Base-by-base conservation (phyloP, 1,139 yeast genomes). In the Pichia sp. region DNA sequence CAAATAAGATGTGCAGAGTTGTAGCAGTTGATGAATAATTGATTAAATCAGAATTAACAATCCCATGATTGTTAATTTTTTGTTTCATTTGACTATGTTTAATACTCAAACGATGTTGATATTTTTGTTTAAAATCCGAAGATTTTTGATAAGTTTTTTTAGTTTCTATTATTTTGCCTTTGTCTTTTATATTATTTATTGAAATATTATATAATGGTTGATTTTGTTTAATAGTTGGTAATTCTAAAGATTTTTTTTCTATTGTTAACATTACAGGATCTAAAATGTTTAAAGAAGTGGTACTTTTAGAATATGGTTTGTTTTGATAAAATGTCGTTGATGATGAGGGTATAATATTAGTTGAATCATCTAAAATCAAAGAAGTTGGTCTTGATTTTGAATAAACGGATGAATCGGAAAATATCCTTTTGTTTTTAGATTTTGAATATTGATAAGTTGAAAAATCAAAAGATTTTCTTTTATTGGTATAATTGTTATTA, bases 391-490 rank as follows among this genome's bases (percentile, higher is more conserved):
- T 46, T 26, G 42, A 26, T 8, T 34, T 43, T 22, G 47, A 34
- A 30, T 37, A 30, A 16, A 46, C 10, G 25, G 49, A 42, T 20
- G 49, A 46, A 26, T 46, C 49, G 4, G 49, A 46, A 5, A 23
- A n/a, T 12, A 40, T 25, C 30, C 49, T 28, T 12, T 35, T 39
- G 8, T 20, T 4, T 16, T 29, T 35, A 5, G 28, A 20, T 26
- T 44, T 44, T 11, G 30, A 24, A 8, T 35, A 30, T 20, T 44
- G 47, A 28, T 32, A 44, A 11, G 35, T 10, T 6, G 43, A 39
- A 25, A 39, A 16, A 34, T 47, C 48, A 28, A 40, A 37, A 16
- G 46, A 40, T 20, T 35, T 43, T 35, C 47, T 32, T 22, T 32
- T 9, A 16, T 16, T 16, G 16, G 16, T 16, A 16, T 16, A 16